These are phyloP conservation scores for Rhodamnia rubescens DNA, from an alignment of 345 rosid genomes.

Conservation along the genomic window DNA sequence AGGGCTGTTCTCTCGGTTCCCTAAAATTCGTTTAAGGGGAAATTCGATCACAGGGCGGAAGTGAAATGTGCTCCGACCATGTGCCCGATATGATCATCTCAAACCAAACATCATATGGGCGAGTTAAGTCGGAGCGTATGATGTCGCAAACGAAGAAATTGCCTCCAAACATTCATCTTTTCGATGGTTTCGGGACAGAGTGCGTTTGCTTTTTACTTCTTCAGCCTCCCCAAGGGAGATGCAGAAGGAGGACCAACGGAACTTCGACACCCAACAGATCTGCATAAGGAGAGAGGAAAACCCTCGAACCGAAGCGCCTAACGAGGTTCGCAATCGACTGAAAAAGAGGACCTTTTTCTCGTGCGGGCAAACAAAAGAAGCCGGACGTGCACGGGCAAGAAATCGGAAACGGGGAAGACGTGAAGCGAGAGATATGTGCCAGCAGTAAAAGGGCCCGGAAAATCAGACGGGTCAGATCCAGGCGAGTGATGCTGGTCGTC, in stretches of 20 bases:
- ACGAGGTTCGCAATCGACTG: not conserved
- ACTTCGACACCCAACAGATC: not conserved
- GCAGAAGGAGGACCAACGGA: not conserved
- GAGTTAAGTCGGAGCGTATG: not conserved
- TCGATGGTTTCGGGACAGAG: constrained; percentile 5
- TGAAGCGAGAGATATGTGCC: not conserved
- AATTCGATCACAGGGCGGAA: not conserved
- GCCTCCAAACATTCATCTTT: constrained; percentile 7
- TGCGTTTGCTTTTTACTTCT: constrained; percentile 4
- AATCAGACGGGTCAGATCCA: constrained; percentile 7
- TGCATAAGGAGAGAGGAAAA: not conserved
- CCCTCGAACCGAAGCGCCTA: not conserved
- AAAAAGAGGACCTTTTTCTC: not conserved
- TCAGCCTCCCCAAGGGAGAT: not conserved
- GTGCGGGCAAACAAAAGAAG: not conserved
- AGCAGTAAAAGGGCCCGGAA: constrained; percentile 9
- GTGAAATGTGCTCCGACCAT: constrained; percentile 1
- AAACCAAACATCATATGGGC: not conserved
- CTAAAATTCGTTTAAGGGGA: not conserved
- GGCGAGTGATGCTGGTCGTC: constrained; percentile 10
- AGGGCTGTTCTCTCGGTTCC: no score
- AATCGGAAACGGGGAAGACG: not conserved
- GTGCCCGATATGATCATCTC: not conserved
- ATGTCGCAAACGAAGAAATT: constrained; percentile 14
- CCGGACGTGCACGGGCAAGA: not conserved